phyloP scores from a whole-genome alignment of 2,329 filamentous ascomycete species.

The Cordyceps pruinosa region DNA sequence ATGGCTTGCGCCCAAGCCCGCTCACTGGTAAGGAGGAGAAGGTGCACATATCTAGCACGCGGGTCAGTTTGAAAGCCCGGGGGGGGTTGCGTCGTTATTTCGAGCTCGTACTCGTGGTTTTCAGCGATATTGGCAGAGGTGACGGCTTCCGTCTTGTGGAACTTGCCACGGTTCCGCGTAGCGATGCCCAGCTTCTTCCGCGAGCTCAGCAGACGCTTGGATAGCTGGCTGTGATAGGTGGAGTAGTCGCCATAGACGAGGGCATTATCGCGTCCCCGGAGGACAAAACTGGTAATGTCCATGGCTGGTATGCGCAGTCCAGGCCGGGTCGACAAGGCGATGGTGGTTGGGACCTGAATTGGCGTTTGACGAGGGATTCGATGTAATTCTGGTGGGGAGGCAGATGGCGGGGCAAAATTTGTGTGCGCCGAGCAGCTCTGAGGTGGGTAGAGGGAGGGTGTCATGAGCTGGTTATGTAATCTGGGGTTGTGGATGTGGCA shows the following conservation, averaged over 20 bases:
- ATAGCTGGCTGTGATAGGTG: constrained; percentile 73
- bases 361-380: neutral
- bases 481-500: constrained; percentile 2
- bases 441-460: neutral
- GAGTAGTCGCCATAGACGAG: constrained; percentile 84
- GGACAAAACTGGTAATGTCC: constrained; percentile 84
- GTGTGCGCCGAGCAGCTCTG: constrained; percentile 1
- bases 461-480: constrained; percentile 5
- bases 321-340: constrained; percentile 3
- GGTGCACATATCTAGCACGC: constrained; percentile 57
- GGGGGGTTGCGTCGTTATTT: neutral
- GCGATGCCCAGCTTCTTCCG: constrained; percentile 80
- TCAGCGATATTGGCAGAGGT: constrained; percentile 67
- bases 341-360: constrained; percentile 3
- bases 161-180: constrained; percentile 83
- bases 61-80: neutral
- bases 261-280: constrained; percentile 72
- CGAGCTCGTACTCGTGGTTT: constrained; percentile 63
- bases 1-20: constrained; percentile 93
- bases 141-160: constrained; percentile 60
- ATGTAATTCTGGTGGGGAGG: constrained; percentile 12
- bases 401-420: constrained; percentile 15
- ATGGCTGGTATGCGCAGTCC: constrained; percentile 39
- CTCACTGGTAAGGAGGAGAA: constrained; percentile 82
- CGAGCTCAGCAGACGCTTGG: constrained; percentile 72